Conservation (phyloP, 1,139 yeast genomes). For the Diutina siamensis region DNA sequence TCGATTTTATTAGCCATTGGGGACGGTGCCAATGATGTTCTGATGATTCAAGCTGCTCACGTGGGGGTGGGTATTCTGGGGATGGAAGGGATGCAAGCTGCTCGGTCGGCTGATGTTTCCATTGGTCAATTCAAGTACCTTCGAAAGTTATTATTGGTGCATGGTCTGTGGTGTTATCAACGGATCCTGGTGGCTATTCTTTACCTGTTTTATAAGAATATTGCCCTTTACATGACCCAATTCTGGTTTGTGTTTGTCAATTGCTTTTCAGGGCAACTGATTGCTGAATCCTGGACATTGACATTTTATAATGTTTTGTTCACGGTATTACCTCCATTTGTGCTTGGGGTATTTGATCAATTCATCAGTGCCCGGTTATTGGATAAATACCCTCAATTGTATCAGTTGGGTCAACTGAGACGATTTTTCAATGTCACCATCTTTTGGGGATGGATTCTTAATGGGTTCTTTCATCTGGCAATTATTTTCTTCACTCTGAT, state of each 20-base stretch:
- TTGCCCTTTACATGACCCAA: constrained; percentile 92
- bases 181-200: constrained; percentile 85
- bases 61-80: constrained; percentile 98
- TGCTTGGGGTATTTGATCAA: constrained; percentile 93
- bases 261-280: constrained; percentile 90
- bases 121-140: constrained; percentile 91
- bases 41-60: constrained; percentile 98
- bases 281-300: constrained; percentile 96
- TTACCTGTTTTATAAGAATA: constrained; percentile 91
- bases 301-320: constrained; percentile 94
- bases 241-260: constrained; percentile 94
- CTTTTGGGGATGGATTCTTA: constrained; percentile 95
- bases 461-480: constrained; percentile 92
- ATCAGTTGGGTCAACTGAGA: constrained; percentile 81
- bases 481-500: constrained; percentile 66
- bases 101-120: constrained; percentile 93
- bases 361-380: constrained; percentile 83
- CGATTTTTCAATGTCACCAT: constrained; percentile 82
- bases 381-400: constrained; percentile 86
- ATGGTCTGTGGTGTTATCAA: constrained; percentile 97
- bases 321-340: constrained; percentile 92
- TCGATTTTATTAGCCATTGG: constrained; percentile 87
- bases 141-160: constrained; percentile 75
- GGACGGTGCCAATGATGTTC: constrained; percentile 97
- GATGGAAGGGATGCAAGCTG: constrained; percentile 99